These are phyloP conservation scores for Taiozyma sp. DNA, from an alignment of 1,139 yeast genomes.

Conservation along the genomic window DNA sequence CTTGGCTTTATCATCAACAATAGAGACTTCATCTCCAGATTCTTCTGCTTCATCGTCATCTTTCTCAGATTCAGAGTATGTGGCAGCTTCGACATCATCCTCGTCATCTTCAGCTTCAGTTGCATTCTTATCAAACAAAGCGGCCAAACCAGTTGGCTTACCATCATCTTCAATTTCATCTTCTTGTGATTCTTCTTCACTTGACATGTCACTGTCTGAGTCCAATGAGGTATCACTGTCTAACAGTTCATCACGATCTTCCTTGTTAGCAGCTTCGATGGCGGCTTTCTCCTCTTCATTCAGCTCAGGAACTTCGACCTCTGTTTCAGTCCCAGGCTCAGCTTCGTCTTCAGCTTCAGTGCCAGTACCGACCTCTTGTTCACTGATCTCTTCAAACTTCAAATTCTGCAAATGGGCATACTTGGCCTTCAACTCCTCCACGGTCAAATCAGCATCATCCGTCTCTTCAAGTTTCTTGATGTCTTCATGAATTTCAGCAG, in stretches of 20 bases:
- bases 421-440: constrained; percentile 62
- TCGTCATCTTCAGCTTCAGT: constrained; percentile 19
- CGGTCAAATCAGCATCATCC: constrained; percentile 46
- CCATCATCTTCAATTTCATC: constrained; percentile 4
- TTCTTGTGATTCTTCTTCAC: constrained; percentile 13
- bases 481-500: constrained; percentile 11
- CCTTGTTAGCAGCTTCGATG: constrained; percentile 18
- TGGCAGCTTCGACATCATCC: constrained; percentile 20
- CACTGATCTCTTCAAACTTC: constrained; percentile 24
- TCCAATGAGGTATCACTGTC: constrained; percentile 24
- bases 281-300: constrained; percentile 23
- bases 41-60: constrained; percentile 15
- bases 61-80: constrained; percentile 11
- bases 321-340: constrained; percentile 16
- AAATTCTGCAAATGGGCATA: constrained; percentile 49
- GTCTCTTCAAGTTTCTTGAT: constrained; percentile 17
- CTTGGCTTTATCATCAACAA: constrained; percentile 17
- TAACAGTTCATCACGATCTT: constrained; percentile 17
- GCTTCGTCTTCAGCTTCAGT: constrained; percentile 22
- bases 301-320: constrained; percentile 18
- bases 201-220: constrained; percentile 11
- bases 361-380: constrained; percentile 20
- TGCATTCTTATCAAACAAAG: constrained; percentile 19
- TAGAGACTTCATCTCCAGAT: constrained; percentile 14
- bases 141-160: constrained; percentile 22